Base-by-base conservation (phyloP, 1,284 basidiomycete species). In the Ceratobasidium sp. region DNA sequence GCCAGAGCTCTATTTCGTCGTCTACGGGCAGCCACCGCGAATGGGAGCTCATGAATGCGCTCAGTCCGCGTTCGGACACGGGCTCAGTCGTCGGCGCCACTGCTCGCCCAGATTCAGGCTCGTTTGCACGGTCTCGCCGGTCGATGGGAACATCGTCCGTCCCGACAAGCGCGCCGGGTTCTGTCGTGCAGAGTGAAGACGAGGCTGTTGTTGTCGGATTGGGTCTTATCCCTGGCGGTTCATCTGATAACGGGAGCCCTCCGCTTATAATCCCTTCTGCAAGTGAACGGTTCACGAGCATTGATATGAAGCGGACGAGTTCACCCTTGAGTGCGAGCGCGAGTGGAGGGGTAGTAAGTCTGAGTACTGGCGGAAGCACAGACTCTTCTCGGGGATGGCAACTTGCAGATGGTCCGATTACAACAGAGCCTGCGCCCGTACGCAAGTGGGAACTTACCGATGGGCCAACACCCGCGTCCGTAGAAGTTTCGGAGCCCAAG, bases 1-100 rank as follows among this genome's bases (percentile, higher is more conserved):
- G 79, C 12, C 79, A 78, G 18, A 79, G 78, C 44, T 80, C 79
- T 9, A 61, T 80, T 33, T 80, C 78, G n/a, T 80, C 79, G 20
- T 66, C 68, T 15, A 51, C 63, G n/a, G 77, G 63, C n/a, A 73
- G 72, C 33, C 64, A 68, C 20, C 78, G 66, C 15, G 72, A 69
- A 61, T 71, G 67, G 68, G 76, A 51, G 66, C 55, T 66, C 49
- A 73, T 51, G 71, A 69, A 61, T 26, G 23, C 49, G 6, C 77
- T 58, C 53, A 79, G 60, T 55, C 71, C 63, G n/a, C 69, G 46
- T 69, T 77, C 53, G 28, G 66, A 70, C 20, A 44, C 77, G 26
- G 61, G 77, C 23, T 77, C 61, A 2, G 33, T 44, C 15, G n/a
- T 55, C 18, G 75, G 55, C 12, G 26, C 58, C 13, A 61, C 58